Base-by-base conservation (phyloP, 2,329 filamentous ascomycete genomes). In the Ilyonectria sp. region DNA sequence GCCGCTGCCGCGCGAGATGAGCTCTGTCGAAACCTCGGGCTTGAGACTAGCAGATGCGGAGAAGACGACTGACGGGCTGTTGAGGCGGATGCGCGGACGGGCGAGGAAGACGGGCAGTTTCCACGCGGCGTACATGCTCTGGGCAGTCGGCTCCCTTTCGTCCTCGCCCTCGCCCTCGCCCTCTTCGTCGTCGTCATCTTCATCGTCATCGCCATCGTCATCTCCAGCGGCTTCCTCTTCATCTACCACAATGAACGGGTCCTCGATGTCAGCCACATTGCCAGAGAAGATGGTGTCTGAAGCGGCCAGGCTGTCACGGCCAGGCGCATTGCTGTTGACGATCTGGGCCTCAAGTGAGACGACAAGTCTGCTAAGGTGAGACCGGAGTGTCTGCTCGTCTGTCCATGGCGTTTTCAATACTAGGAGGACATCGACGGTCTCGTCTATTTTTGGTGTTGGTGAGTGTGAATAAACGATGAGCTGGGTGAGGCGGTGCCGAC, bases 331-430 rank as follows among this genome's bases (percentile, higher is more conserved):
- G 78, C 86, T 83, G 78, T 91, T 92, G 63, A 88, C 80, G 43
- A 93, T 87, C 66, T 91, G 89, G 2, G 87, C 89, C 74, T 94
- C 91, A 8, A 95, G 80, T 50, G 86, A 89, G 65, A 94, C 86
- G 26, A 87, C 84, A n/a, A 94, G 81, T 63, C 91, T 85, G 56
- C 84, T 83, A 40, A 94, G 82, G 62, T 90, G 89, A 40, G 87
- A 84, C 63, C 87, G 85, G 21, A 94, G 81, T 0, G 83, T 82
- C 35, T 83, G 78, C 67, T 92, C 86, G 62, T 89, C 86, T 63
- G 87, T 83, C 75, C 87, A 85, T 4, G 90, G 90, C 9, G 90
- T 90, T 74, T 88, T 88, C 64, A 95, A 85, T 11, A 93, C 84
- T 69, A 94, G 82, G 75, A 93, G 90, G 19, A 94, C 85, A 69